Percentiles rank a stretch among this genome's conserved stretches.
Conservation (phyloP, 129 eudicot genomes). For the Calendula officinalis region DNA sequence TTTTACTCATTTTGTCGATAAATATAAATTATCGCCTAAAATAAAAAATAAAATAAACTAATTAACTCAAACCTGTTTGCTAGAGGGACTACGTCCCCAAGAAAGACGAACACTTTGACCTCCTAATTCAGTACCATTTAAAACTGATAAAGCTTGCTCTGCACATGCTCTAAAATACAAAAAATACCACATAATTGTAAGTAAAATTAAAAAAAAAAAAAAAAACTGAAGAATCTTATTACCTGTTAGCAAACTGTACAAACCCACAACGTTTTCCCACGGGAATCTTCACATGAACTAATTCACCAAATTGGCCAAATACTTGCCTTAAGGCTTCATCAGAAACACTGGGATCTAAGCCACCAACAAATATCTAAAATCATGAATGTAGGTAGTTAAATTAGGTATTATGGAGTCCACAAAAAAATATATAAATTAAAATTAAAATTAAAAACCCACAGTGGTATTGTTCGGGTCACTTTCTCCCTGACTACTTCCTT, state of each 20-base stretch:
- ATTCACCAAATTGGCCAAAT: slow-evolving; percentile 84
- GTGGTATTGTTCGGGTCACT: slow-evolving; percentile 96
- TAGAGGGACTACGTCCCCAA: slow-evolving; percentile 94
- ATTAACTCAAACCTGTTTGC: slow-evolving; percentile 72
- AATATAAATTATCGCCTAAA: neutral
- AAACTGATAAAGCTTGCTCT: slow-evolving; percentile 67
- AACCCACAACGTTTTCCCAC: slow-evolving; percentile 95
- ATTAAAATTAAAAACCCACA: slow-evolving; percentile 55
- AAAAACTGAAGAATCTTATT: neutral
- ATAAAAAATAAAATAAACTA: neutral
- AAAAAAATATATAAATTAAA: neutral
- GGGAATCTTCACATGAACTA: slow-evolving; percentile 89
- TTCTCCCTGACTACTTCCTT: slow-evolving; percentile 81
- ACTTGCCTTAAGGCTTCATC: slow-evolving; percentile 78
- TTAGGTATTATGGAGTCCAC: neutral
- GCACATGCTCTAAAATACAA: slow-evolving; percentile 55
- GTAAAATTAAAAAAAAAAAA: neutral
- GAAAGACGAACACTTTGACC: slow-evolving; percentile 80
- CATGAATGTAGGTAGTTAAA: slow-evolving; percentile 14
- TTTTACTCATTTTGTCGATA: too few species aligned
- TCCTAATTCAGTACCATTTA: slow-evolving; percentile 80
- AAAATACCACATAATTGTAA: neutral
- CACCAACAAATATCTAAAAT: slow-evolving; percentile 94
- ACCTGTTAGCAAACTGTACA: slow-evolving; percentile 95
- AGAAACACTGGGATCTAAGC: slow-evolving; percentile 79